Percentiles rank a stretch among this genome's conserved stretches.
Conservation (phyloP, 129 eudicot genomes). For the Pittosporum tobira region DNA sequence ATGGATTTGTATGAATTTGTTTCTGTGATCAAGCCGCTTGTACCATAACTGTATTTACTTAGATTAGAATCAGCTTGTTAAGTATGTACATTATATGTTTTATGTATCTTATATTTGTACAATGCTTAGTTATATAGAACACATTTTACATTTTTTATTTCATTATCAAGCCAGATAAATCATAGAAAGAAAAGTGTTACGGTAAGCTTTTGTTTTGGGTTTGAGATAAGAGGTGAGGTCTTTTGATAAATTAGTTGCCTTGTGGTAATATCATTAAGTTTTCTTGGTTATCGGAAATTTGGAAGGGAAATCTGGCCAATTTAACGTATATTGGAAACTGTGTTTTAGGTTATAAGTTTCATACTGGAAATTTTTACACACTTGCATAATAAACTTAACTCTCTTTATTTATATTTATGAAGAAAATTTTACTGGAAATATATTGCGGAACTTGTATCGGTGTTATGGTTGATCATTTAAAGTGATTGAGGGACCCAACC, state of each 20-base stretch:
- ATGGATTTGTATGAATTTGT: background rate
- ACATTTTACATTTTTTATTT: no score
- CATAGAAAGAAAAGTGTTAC: background rate
- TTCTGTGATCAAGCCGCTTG: background rate
- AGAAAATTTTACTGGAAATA: background rate
- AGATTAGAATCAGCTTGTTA: background rate
- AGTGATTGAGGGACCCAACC: background rate
- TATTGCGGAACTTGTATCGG: background rate
- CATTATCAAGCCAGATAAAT: background rate
- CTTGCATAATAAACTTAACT: background rate
- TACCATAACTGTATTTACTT: background rate
- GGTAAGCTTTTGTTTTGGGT: background rate
- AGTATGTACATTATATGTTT: no score
- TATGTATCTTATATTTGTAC: no score
- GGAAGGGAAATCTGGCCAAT: background rate
- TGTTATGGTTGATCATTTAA: background rate
- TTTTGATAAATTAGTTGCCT: background rate
- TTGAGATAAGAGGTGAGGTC: background rate
- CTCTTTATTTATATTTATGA: background rate
- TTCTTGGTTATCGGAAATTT: conserved; percentile 1
- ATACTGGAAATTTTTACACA: background rate
- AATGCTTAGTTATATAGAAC: background rate
- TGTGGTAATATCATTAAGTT: background rate
- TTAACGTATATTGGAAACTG: background rate
- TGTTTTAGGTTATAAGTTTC: background rate